Base-by-base conservation (phyloP, 2,329 filamentous ascomycete species). In the Arthrobotrys musiformis region DNA sequence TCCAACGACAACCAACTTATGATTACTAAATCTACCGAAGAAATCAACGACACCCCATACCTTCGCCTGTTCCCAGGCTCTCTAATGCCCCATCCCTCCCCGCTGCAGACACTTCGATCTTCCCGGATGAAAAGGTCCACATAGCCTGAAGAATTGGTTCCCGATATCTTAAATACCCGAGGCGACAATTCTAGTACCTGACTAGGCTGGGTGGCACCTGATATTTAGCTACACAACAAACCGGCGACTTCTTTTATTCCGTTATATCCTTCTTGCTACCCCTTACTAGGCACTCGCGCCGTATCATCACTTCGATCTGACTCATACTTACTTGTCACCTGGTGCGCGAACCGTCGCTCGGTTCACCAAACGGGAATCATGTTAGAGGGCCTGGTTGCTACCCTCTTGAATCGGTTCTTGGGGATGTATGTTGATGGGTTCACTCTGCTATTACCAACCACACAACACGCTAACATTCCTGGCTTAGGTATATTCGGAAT, bases 341-440 rank as follows among this genome's bases (percentile, higher is more conserved):
- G 19, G 40, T 58, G 54, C 11, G 11, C 54, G 33, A 24, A 48
- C 22, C 50, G 22, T 35, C 33, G 24, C 24, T 22, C 13, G 26
- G 69, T 19, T 37, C 19, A 2, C 17, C 22, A 26, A 81, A 81
- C 84, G 84, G 84, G 85, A 87, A 87, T 84, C 82, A 99, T 99
- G 95, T 90, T 99, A 86, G 95, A 99, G 88, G 93, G 94, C 81
- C 88, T 99, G 81, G 95, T 81, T 79, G 93, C 95, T 81, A 96
- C 94, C 85, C 88, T 99, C 87, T 91, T 99, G 81, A 99, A 99
- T 87, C 92, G 96, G 86, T 98, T 99, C 85, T 86, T 99, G 89
- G 96, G 95, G 88, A 97, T 98, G 92, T 99, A 99, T 30, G 79
- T n/a, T 30, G n/a, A 24, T 40, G 30, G 11, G 22, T 42, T 7